Percentiles rank a stretch among this genome's conserved stretches.
Evolutionary conservation across 768 basidiomycete species (phyloP).

Genomic region (Macrolepiota dolichaula): DNA sequence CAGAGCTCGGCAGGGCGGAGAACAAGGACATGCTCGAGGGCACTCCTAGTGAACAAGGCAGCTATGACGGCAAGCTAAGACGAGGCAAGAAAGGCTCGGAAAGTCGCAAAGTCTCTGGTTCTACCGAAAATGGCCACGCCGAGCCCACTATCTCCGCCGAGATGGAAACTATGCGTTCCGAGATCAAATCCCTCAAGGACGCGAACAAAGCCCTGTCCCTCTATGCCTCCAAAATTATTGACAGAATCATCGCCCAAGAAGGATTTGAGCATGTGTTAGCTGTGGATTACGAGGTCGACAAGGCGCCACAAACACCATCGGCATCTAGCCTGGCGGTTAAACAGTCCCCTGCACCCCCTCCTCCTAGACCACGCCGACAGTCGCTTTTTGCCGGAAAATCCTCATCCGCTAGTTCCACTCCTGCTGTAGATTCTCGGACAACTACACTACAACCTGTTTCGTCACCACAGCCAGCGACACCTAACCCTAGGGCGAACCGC

Average conservation of each 20-base stretch:
- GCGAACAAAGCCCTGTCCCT: conserved; percentile 94
- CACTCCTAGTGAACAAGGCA: conserved; percentile 49
- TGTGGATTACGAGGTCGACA: conserved; percentile 83
- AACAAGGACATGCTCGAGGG: conserved; percentile 77
- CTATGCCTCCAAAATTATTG: conserved; percentile 97
- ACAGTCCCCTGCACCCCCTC: conserved; percentile 24
- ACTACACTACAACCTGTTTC: conserved; percentile 15
- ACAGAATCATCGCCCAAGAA: conserved; percentile 93
- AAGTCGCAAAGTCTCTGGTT: conserved; percentile 31
- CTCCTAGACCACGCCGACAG: conserved; percentile 56
- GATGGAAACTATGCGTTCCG: conserved; percentile 71
- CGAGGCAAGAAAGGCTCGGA: conserved; percentile 45
- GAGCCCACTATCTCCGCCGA: conserved; percentile 48
- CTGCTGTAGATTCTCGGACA: conserved; percentile 22
- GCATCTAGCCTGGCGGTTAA: conserved; percentile 33
- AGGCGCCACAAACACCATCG: conserved; percentile 41
- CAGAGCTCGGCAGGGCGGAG: conserved; percentile 89
- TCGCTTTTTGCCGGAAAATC: conserved; percentile 52
- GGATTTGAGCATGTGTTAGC: conserved; percentile 96
- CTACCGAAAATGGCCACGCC: conserved; percentile 30
- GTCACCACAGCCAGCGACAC: not conserved
- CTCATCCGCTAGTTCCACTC: conserved; percentile 28
- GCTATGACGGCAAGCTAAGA: conserved; percentile 43
- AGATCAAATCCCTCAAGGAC: conserved; percentile 91
- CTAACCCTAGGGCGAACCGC: conserved; percentile 47